A percentile compares a stretch with the other conserved stretches of the same genome.
phyloP scores from a whole-genome alignment of 345 rosid genomes.

The Noccaea caerulescens region DNA sequence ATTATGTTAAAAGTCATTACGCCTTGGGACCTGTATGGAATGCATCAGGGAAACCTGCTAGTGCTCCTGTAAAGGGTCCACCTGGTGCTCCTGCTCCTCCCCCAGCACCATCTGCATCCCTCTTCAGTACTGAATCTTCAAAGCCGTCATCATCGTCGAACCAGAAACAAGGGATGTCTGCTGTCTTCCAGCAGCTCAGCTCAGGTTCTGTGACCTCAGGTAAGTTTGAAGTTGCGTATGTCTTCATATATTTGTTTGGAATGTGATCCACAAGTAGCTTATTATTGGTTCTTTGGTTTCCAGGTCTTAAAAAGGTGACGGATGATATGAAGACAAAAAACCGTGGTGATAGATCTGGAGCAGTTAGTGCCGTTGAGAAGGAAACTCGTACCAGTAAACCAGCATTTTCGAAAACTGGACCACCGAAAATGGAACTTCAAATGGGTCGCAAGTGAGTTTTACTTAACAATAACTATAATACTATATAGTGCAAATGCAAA shows the following conservation, averaged over 20 bases:
- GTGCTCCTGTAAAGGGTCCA: constrained; percentile 64
- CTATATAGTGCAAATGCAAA: constrained; percentile 12
- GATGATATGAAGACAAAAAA: constrained; percentile 95
- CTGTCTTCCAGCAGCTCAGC: constrained; percentile 88
- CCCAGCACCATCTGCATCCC: constrained; percentile 82
- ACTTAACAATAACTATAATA: constrained; percentile 3
- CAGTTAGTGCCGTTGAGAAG: constrained; percentile 64
- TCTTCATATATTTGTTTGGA: constrained; percentile 21
- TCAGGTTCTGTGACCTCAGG: constrained; percentile 78
- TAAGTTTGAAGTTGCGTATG: constrained; percentile 35
- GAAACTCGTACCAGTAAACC: constrained; percentile 53
- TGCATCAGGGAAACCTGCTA: constrained; percentile 57
- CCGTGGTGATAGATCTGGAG: constrained; percentile 69
- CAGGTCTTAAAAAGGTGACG: constrained; percentile 90
- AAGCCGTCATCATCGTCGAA: constrained; percentile 80
- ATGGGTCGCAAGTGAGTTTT: constrained; percentile 93
- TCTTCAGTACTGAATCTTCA: constrained; percentile 70
- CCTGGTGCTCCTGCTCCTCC: constrained; percentile 81
- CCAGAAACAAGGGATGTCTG: constrained; percentile 88
- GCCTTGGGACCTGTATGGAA: constrained; percentile 97
- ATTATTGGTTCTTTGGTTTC: constrained; percentile 28
- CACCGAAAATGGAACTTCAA: constrained; percentile 95
- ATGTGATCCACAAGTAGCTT: constrained; percentile 16
- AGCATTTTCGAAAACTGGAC: constrained; percentile 72
- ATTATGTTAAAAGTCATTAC: constrained; percentile 81